Percentiles rank a stretch among this genome's conserved stretches.
Evolutionary conservation across 495 filamentous ascomycete species (phyloP).

Genomic region (Peziza echinospora): DNA sequence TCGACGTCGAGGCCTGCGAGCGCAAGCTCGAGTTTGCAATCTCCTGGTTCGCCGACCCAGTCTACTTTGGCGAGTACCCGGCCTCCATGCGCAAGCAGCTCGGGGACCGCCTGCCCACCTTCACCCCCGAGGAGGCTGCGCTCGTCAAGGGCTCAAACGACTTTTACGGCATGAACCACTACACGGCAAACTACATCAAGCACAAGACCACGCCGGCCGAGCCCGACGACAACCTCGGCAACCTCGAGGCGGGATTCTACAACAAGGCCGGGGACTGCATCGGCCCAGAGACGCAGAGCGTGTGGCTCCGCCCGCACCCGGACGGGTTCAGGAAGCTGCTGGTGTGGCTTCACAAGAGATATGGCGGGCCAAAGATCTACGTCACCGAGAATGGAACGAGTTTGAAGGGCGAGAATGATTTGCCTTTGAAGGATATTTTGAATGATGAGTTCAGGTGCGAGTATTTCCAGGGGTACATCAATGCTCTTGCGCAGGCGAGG

Average conservation of each 20-base stretch:
- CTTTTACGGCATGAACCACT: slow-evolving; percentile 33
- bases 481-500: slow-evolving; percentile 24
- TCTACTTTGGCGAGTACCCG: slow-evolving; percentile 29
- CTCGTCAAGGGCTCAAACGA: slow-evolving; percentile 28
- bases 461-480: slow-evolving; percentile 28
- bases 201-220: slow-evolving; percentile 22
- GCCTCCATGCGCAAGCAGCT: slow-evolving; percentile 28
- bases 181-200: slow-evolving; percentile 28
- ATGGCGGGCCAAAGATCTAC: slow-evolving; percentile 25
- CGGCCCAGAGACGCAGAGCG: slow-evolving; percentile 27
- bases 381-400: slow-evolving; percentile 32
- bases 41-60: slow-evolving; percentile 31
- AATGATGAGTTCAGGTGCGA: slow-evolving; percentile 26
- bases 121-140: slow-evolving; percentile 23
- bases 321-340: slow-evolving; percentile 26
- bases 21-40: slow-evolving; percentile 35
- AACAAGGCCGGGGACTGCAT: slow-evolving; percentile 27
- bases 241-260: slow-evolving; percentile 24
- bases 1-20: slow-evolving; percentile 29
- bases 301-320: slow-evolving; percentile 26
- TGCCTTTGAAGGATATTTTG: slow-evolving; percentile 14
- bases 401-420: slow-evolving; percentile 25
- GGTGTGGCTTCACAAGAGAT: slow-evolving; percentile 25
- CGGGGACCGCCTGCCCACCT: slow-evolving; percentile 26
- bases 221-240: slow-evolving; percentile 27